Evolutionary conservation across 177 flowering plant genomes (phyloP), one percentile per base, ranked within the genome.

Genomic region (Vitis hybrid): DNA sequence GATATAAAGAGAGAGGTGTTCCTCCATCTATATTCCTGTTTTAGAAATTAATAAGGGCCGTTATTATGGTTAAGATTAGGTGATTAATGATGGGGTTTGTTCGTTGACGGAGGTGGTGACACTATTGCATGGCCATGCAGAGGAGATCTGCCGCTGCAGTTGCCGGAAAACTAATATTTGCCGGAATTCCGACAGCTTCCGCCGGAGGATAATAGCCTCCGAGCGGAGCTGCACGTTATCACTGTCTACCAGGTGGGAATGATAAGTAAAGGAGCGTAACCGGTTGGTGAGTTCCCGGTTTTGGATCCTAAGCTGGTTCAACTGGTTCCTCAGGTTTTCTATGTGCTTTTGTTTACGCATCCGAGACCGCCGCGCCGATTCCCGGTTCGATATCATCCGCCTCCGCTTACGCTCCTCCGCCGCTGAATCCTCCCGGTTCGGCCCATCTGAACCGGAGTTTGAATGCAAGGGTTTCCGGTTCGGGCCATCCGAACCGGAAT

Each of bases 361-460:
- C 10, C 97, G 80, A 12, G 97, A 92, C 74, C 97, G 68, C 78
- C 90, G 68, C 3, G 98, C 98, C n/a, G 98, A 94, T 48, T 92
- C 97, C 76, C 98, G 85, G 87, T 94, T 94, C 71, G 97, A 94
- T 67, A 80, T 51, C 97, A 84, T 91, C 56, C 98, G 82, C 75
- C 86, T 80, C 52, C 66, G 71, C 79, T 84, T 94, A 30, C 90
- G 78, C 66, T 91, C 94, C 69, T 89, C 94, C 12, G 57, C 50
- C 10, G 30, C 57, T 10, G 74, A 52, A 12, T 5, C 63, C 34
- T 34, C 2, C 32, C 17, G 70, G 74, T 66, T 73, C 68, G 80
- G 60, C 3, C 76, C 82, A 9, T 75, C 87, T 1, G 84, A 84
- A 62, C 84, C 74, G 67, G 87, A 75, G 48, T 78, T 72, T 1